Evolutionary conservation across 1,284 basidiomycete species (phyloP).

Genomic region (Ceratobasidium sp.): DNA sequence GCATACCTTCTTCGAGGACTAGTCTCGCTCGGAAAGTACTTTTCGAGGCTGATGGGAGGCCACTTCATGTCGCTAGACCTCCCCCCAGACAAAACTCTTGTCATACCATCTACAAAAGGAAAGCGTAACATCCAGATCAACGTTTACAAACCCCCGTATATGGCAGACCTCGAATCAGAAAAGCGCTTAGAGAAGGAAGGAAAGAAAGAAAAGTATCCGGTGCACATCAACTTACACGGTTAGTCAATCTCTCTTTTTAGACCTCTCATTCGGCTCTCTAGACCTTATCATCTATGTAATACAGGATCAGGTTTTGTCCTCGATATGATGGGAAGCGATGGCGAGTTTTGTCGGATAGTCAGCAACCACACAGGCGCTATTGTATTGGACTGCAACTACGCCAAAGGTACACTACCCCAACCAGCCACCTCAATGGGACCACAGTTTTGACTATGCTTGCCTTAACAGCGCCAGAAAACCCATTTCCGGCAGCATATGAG

Average conservation of each 20-base stretch:
- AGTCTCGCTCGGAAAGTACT: not conserved
- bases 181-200: not conserved
- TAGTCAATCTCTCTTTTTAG: not conserved
- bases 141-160: constrained; percentile 19
- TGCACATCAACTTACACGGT: constrained; percentile 46
- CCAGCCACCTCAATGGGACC: not conserved
- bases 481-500: constrained; percentile 30
- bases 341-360: constrained; percentile 29
- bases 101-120: not conserved
- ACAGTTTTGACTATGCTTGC: not conserved
- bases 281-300: not conserved
- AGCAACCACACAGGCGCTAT: not conserved
- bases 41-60: too few species aligned
- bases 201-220: constrained; percentile 7
- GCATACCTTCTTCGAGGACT: constrained; percentile 4
- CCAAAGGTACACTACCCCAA: constrained; percentile 12
- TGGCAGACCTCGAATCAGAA: not conserved
- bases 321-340: constrained; percentile 24
- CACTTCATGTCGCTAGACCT: constrained; percentile 7
- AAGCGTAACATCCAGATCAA: not conserved
- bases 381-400: constrained; percentile 41
- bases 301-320: constrained; percentile 34
- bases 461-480: constrained; percentile 6
- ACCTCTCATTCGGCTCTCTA: too few species aligned
- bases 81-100: not conserved